Evolutionary conservation across 495 filamentous ascomycete genomes (phyloP).

Genomic region (Polyplosphaeria fusca): DNA sequence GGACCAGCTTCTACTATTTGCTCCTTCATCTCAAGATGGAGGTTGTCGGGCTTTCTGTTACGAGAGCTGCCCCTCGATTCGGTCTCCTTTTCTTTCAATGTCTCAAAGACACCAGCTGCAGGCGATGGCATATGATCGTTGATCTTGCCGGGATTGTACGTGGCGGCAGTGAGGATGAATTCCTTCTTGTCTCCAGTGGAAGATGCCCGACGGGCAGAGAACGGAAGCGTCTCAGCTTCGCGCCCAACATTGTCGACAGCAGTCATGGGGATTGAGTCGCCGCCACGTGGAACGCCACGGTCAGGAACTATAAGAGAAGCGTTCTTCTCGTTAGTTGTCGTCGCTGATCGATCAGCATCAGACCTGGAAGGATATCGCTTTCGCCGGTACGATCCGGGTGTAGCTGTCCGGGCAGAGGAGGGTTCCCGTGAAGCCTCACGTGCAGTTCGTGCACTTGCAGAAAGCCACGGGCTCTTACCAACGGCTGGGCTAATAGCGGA

Average conservation of each 20-base stretch:
- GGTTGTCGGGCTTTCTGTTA: slow-evolving; percentile 74
- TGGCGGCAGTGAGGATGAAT: slow-evolving; percentile 31
- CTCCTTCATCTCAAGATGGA: slow-evolving; percentile 52
- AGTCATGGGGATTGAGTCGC: slow-evolving; percentile 13
- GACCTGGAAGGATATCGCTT: slow-evolving; percentile 80
- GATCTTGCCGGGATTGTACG: slow-evolving; percentile 24
- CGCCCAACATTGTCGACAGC: slow-evolving; percentile 31
- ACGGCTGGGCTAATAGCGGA: slow-evolving; percentile 59
- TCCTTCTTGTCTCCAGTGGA: slow-evolving; percentile 19
- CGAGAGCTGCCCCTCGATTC: slow-evolving; percentile 64
- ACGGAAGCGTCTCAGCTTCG: slow-evolving; percentile 30
- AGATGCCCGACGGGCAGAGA: slow-evolving; percentile 23
- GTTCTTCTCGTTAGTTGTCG: slow-evolving; percentile 21
- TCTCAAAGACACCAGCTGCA: slow-evolving; percentile 52
- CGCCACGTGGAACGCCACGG: slow-evolving; percentile 17
- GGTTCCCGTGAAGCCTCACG: slow-evolving; percentile 56
- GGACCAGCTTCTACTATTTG: slow-evolving; percentile 18
- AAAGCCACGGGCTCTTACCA: slow-evolving; percentile 48
- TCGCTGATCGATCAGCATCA: slow-evolving; percentile 53
- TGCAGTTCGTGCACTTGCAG: slow-evolving; percentile 14
- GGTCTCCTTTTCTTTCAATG: slow-evolving; percentile 54
- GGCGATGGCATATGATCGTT: slow-evolving; percentile 54
- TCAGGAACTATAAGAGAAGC: slow-evolving; percentile 27
- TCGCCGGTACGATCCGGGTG: slow-evolving; percentile 65
- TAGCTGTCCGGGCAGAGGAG: slow-evolving; percentile 68